Base-by-base conservation (phyloP, 202 grass and related monocot genomes). In the Schoenoplectus tabernaemontani region DNA sequence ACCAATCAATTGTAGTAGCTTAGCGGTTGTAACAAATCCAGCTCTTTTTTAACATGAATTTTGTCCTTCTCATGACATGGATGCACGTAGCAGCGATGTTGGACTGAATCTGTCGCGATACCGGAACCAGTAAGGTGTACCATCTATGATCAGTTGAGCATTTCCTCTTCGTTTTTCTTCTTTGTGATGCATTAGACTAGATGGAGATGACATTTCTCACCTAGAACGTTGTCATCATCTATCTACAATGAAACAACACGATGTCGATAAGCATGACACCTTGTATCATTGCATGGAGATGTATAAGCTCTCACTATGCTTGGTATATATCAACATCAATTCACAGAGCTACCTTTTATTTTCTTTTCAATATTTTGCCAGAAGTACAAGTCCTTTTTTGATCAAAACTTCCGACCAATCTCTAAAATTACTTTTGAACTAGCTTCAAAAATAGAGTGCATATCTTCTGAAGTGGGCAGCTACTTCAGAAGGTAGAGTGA, bases 1-100 rank as follows among this genome's bases (percentile, higher is more conserved):
- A 80, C 78, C 78, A 64, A 64, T 80, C 78, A 62, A 64, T 65
- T 34, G 34, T 36, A 64, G 78, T 80, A 53, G 78, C 58, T 80
- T 80, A 80, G 78, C 59, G 28, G 78, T 80, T 80, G 59, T 64
- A 80, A 80, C 78, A 62, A 80, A 80, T 80, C 59, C 41, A 65
- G 38, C 78, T 80, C 59, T 33, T 65, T 64, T 60, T 80, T 64
- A 56, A 47, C 36, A 33, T 80, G 8, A 20, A 32, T 65, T 80
- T 51, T 57, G 42, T 80, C 58, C 3, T 7, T 80, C 1, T 78
- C 56, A 78, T 75, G 70, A 75, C 47, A 75, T 37, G 28, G 70
- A 75, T 16, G 70, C 70, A 56, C 70, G 47, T 75, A 54, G 47
- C 70, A 54, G 47, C 70, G 36, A 75, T 54, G 28, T 75, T 75